Evolutionary conservation across 352 stramenopile genomes (phyloP), one percentile per base, ranked within the genome.

Genomic region (Phytopythium boreale): DNA sequence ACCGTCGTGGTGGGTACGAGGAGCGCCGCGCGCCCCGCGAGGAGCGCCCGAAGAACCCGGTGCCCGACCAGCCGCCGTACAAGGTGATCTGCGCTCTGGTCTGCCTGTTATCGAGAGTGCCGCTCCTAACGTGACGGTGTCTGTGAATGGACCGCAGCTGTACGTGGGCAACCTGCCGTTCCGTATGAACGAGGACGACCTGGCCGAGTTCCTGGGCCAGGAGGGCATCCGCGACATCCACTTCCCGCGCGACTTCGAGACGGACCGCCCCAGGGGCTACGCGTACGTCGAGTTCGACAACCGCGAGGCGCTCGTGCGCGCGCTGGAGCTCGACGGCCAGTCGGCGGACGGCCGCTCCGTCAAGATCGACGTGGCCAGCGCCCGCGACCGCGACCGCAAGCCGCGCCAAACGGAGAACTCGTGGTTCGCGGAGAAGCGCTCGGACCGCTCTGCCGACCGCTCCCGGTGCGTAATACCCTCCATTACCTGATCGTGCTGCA

Each of bases 81-180:
- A 95, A 90, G 72, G 84, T 93, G n/a, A 53, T 52, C 14, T 39
- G 56, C 1, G 3, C 4, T 7, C 55, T 61, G 27, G 31, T 41
- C 44, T 59, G 43, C 17, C 34, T 4, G 4, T 34, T 26, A 24
- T 61, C 27, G 27, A 4, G 24, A 29, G 24, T 64, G 31, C 65
- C 39, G 43, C 1, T 50, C 31, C 26, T 59, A 39, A 49, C 24
- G 12, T 67, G 34, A 53, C n/a, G 2, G 29, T 24, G 19, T 17
- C 1, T 46, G 12, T 51, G 27, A 10, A 56, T 17, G 10, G 47
- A 12, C 26, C 37, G 62, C 41, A 95, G 86, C 66, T 87, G 43
- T 96, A 81, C 49, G 74, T 95, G 39, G 88, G 87, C 60, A 96
- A 96, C 72, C 68, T 96, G 62, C 72, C 85, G 43, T 95, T 90